phyloP scores from a whole-genome alignment of 768 basidiomycete genomes.

The Auricularia auricula-judae region DNA sequence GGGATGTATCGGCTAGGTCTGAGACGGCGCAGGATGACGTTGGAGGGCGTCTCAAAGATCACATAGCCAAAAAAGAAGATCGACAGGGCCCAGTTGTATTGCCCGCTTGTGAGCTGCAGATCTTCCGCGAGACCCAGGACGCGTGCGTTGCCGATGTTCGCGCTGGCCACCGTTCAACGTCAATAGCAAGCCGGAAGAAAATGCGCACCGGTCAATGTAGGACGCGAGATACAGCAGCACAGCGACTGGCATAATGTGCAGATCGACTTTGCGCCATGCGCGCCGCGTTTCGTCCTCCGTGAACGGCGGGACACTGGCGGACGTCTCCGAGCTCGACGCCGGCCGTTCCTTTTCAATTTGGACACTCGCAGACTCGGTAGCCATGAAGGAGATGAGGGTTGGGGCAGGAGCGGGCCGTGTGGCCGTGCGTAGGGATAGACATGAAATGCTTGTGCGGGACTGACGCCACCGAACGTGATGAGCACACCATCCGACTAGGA shows the following conservation, averaged over 20 bases:
- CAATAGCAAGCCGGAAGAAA: not conserved
- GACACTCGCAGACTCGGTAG: no score
- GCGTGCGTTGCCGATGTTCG: constrained; percentile 23
- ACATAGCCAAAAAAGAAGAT: constrained; percentile 13
- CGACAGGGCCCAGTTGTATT: constrained; percentile 10
- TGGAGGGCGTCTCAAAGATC: constrained; percentile 17
- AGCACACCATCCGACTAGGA: no score
- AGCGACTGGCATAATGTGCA: constrained; percentile 9
- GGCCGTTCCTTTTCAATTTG: no score
- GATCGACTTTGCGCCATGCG: constrained; percentile 11
- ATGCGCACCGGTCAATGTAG: constrained; percentile 3
- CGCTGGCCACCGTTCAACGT: constrained; percentile 7
- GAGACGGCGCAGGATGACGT: constrained; percentile 14
- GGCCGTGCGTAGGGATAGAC: no score
- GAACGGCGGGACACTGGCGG: not conserved
- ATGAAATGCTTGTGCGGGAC: no score
- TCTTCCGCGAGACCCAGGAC: constrained; percentile 17
- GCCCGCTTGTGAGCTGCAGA: constrained; percentile 11
- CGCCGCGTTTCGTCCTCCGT: not conserved
- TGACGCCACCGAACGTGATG: no score
- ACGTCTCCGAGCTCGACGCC: no score
- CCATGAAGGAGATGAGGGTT: no score
- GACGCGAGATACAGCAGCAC: constrained; percentile 9
- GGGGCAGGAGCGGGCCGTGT: no score
- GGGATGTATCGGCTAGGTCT: constrained; percentile 10